Base-by-base conservation (phyloP, 192 early-diverging fungal genomes). In the Geranomyces michiganensis region DNA sequence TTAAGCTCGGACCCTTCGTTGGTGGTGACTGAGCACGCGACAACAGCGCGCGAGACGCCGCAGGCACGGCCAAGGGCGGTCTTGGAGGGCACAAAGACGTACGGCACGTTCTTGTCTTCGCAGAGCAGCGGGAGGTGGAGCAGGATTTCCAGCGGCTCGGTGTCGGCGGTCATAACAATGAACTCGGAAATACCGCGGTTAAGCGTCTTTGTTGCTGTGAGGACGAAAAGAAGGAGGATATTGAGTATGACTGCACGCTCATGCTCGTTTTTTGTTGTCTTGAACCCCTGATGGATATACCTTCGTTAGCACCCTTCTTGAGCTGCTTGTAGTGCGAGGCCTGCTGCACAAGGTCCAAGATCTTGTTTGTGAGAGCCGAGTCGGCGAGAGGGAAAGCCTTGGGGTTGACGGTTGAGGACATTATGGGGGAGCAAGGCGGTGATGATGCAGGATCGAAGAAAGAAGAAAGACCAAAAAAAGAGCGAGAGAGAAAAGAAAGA, bases 31-130 rank as follows among this genome's bases (percentile, higher is more conserved):
- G 93, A 94, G 77, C 84, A 85, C 55, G 97, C 88, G 76, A 99
- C 92, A 30, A 99, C 96, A 30, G 93, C 79, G 56, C 96, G 91
- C 33, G 94, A 93, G 33, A 99, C 95, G 78, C 97, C 96, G 80
- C 96, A 97, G 36, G 97, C 95, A 82, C 97, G 93, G 67, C 97
- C 97, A 21, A 99, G 86, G 31, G 96, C 96, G 24, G 87, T 89
- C 89, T 96, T 97, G 79, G 93, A 95, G 65, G 94, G 94, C 59
- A 99, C 92, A 79, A 99, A 99, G 41, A 99, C 96, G 79, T 99
- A 99, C 47, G 97, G 97, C 51, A 99, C 97, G 89, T 99, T 99
- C 84, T 99, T 99, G 85, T 99, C 97, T 85, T 99, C 97, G 85
- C 97, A 97, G 67, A 97, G 85, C 9, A 99, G 88, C 26, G 97